phyloP scores from a whole-genome alignment of 169 alveolate species.

The Plasmodium gallinaceum region DNA sequence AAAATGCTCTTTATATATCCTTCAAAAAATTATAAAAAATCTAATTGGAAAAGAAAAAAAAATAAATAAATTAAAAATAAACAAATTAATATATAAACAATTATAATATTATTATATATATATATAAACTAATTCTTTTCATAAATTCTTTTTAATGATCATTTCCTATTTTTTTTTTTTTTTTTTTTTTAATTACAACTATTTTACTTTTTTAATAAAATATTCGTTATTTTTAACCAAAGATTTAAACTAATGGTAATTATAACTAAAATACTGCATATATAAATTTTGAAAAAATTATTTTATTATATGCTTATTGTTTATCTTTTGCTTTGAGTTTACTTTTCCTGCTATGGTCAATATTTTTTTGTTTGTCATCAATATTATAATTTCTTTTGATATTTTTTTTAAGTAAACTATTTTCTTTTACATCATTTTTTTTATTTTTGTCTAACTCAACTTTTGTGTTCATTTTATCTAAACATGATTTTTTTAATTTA shows the following conservation, averaged over 20 bases:
- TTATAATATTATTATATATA: too few species aligned
- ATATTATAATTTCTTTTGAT: conserved; percentile 15
- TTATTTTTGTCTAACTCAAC: conserved; percentile 5
- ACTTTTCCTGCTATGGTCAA: conserved; percentile 31
- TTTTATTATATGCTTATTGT: neutral
- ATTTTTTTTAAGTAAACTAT: conserved; percentile 20
- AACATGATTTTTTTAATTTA: conserved; percentile 18
- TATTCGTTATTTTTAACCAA: too few species aligned
- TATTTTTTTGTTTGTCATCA: conserved; percentile 18
- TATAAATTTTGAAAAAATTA: too few species aligned
- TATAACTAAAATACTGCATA: too few species aligned
- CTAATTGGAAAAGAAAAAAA: conserved; percentile 11
- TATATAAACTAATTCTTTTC: neutral
- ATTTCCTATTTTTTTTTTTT: too few species aligned
- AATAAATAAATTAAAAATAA: too few species aligned
- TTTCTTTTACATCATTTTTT: neutral
- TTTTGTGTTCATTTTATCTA: conserved; percentile 10
- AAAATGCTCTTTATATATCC: neutral
- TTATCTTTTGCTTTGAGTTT: conserved; percentile 32
- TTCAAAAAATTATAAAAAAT: conserved; percentile 30
- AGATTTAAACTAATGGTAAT: too few species aligned
- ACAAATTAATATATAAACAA: too few species aligned
- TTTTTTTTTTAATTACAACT: too few species aligned
- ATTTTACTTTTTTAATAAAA: too few species aligned
- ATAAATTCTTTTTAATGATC: too few species aligned